Base-by-base conservation (phyloP, 2,329 filamentous ascomycete genomes). In the Tolypocladium sp. region DNA sequence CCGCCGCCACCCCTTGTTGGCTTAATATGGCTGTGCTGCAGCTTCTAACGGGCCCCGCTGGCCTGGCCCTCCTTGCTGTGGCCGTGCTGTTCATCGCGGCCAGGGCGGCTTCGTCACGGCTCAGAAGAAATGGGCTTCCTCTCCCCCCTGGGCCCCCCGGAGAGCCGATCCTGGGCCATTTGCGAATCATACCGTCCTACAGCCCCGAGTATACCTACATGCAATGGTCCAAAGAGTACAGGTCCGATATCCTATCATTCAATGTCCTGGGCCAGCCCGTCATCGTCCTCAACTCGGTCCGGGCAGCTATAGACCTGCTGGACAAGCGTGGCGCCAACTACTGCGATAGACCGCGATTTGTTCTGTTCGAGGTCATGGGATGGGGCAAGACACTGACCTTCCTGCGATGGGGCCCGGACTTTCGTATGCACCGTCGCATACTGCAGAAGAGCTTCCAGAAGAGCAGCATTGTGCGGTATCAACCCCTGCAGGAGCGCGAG, bases 371-470 rank as follows among this genome's bases (percentile, higher is more conserved):
- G 56, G 67, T 73, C 38, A 77, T 78, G 75, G 77, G 77, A 27
- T 81, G 77, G 77, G 68, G 71, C 25, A 72, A 73, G 46, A 79
- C 78, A 0, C 67, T 80, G 35, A 77, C 77, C 12, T 80, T 79
- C 60, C 66, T 79, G 1, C 70, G 67, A 58, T 77, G 72, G 70
- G 76, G 75, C 0, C 67, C 72, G n/a, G 65, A 65, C 37, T 79
- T 77, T 63, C 70, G 71, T n/a, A 63, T 75, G 59, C 78, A 80
- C 61, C 74, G 78, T 40, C 73, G 71, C 55, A 66, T 78, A 33
- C 67, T 80, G 22, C 78, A 80, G 59, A 71, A 68, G 42, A 70
- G 68, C n/a, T 79, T 80, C 60, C 71, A 72, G 25, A 73, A 72
- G 60, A 71, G 72, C 41, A 74, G 66, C 58, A 71, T 74, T 51